Conservation (phyloP, 2,329 filamentous ascomycete genomes). For the Rasamsonia emersonii region DNA sequence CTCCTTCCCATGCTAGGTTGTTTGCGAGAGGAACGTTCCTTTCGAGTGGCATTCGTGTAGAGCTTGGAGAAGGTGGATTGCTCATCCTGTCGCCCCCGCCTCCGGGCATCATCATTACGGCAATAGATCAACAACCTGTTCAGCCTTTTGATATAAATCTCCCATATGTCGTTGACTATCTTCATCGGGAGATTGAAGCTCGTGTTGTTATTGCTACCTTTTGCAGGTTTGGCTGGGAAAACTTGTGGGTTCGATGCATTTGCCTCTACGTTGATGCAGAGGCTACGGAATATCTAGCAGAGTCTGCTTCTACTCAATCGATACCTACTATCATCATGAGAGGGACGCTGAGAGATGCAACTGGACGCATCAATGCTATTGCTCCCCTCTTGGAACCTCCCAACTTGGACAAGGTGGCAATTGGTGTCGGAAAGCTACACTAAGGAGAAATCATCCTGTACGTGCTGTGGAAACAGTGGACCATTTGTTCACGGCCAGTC, state of each 20-base stretch:
- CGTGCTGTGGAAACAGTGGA: constrained; percentile 1
- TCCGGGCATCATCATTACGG: neutral
- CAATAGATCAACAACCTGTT: constrained; percentile 1
- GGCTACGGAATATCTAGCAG: neutral
- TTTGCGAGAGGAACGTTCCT: neutral
- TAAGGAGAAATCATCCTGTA: neutral
- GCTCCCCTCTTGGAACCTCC: neutral
- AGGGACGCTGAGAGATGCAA: constrained; percentile 1
- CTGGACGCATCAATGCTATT: neutral
- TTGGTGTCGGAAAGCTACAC: neutral
- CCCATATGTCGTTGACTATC: constrained; percentile 1
- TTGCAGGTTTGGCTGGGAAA: constrained; percentile 5
- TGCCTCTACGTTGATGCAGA: constrained; percentile 7
- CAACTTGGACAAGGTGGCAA: neutral
- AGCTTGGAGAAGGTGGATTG: constrained; percentile 1
- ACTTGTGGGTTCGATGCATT: constrained; percentile 3
- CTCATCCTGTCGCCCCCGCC: neutral
- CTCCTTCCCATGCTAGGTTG: constrained; percentile 3
- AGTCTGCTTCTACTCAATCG: neutral
- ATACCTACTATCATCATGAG: constrained; percentile 2
- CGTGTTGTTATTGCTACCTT: constrained; percentile 3
- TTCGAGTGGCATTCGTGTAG: constrained; percentile 1
- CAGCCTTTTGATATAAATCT: constrained; percentile 3
- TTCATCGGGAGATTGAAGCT: neutral
- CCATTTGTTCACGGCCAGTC: constrained; percentile 6